Conservation (phyloP, 2,329 filamentous ascomycete species). For the Exophiala sp. region DNA sequence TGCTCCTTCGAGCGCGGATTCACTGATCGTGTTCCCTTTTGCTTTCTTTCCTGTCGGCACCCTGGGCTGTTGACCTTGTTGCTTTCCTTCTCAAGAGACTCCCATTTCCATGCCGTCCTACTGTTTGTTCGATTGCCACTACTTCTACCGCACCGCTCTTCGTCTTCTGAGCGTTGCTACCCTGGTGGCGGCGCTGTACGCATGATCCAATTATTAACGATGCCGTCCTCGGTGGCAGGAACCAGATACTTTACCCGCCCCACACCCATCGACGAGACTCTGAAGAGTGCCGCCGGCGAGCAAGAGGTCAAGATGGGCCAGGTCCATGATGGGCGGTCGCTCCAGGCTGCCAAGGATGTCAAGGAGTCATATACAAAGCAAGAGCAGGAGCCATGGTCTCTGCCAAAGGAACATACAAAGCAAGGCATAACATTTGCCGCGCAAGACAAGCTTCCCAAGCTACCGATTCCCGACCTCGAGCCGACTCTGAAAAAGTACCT, state of each 20-base stretch:
- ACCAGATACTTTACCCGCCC: constrained; percentile 66
- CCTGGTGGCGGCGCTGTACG: constrained; percentile 68
- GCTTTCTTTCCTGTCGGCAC: constrained; percentile 1
- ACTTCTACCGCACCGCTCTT: constrained; percentile 85
- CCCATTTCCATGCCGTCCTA: constrained; percentile 62
- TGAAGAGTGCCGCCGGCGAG: constrained; percentile 52
- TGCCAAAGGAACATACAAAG: constrained; percentile 46
- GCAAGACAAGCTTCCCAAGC: constrained; percentile 81
- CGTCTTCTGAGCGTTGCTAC: constrained; percentile 79
- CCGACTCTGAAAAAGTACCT: constrained; percentile 73
- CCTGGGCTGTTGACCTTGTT: constrained; percentile 39
- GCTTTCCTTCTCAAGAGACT: constrained; percentile 15
- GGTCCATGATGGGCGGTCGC: constrained; percentile 27
- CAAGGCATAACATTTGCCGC: constrained; percentile 78
- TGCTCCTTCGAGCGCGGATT: constrained; percentile 1
- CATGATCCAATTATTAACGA: constrained; percentile 48
- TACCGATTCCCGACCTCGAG: constrained; percentile 87
- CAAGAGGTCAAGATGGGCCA: constrained; percentile 50
- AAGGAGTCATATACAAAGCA: constrained; percentile 40
- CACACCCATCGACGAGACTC: constrained; percentile 64
- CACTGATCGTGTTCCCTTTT: constrained; percentile 2
- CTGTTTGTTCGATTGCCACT: constrained; percentile 81
- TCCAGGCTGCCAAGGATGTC: constrained; percentile 24
- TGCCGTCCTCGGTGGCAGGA: constrained; percentile 57
- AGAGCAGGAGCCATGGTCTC: constrained; percentile 44